Conservation (phyloP, 2,329 filamentous ascomycete genomes). For the Neonectria sp. region DNA sequence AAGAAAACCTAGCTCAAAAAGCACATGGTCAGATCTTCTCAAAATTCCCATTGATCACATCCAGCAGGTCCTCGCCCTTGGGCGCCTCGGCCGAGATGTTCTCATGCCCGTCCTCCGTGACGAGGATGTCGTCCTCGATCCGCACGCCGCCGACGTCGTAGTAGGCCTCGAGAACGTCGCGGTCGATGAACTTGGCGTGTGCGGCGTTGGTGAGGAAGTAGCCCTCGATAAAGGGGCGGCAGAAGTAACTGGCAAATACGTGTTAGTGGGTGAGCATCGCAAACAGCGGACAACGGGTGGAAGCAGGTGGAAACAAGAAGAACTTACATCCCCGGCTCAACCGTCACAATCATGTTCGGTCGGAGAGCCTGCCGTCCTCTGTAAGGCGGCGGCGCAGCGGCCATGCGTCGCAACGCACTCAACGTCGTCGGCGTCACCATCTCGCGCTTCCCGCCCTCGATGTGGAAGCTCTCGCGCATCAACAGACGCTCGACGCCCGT, state of each 20-base stretch:
- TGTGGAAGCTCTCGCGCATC: constrained; percentile 46
- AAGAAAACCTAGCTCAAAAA: neutral
- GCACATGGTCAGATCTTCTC: constrained; percentile 39
- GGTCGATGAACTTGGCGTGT: constrained; percentile 76
- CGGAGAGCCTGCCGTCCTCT: constrained; percentile 60
- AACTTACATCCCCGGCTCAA: constrained; percentile 80
- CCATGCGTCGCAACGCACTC: constrained; percentile 45
- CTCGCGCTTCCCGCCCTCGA: constrained; percentile 59
- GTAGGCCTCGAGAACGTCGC: constrained; percentile 75
- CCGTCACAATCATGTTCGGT: constrained; percentile 80
- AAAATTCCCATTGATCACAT: constrained; percentile 66
- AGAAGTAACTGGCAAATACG: constrained; percentile 74
- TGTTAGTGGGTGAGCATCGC: constrained; percentile 12
- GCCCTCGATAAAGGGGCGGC: constrained; percentile 79
- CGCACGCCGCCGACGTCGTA: constrained; percentile 89
- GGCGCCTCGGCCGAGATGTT: constrained; percentile 83
- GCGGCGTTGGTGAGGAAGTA: constrained; percentile 73
- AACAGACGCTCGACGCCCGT: constrained; percentile 57
- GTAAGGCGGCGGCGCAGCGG: constrained; percentile 47
- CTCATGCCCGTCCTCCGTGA: constrained; percentile 84
- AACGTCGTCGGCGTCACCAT: constrained; percentile 56
- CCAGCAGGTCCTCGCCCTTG: constrained; percentile 80
- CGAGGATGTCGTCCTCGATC: constrained; percentile 91
- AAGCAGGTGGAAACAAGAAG: neutral
- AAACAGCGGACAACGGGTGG: neutral